Evolutionary conservation across 805 yeast species (phyloP), one percentile per base, ranked within the genome.

Genomic region (Teunomyces atbi): DNA sequence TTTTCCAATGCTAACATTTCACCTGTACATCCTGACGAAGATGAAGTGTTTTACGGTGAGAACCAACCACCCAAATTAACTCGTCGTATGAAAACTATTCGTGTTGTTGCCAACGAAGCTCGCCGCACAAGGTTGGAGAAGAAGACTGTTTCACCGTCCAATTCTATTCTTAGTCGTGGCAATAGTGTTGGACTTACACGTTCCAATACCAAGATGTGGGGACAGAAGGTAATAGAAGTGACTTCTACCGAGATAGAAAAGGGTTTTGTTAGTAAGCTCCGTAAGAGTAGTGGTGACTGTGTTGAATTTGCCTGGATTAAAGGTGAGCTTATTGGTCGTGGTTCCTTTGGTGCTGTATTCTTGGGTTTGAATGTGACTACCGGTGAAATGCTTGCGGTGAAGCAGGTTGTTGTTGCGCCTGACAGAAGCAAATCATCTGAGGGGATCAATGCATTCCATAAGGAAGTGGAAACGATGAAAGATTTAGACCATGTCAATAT

Each of bases 371-470:
- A 94, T 64, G 91, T 90, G 13, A 94, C 98, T 1, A 89, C 96
- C 0, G 98, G 98, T 45, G 99, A 94, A 59, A 90, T 94, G 96
- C 86, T 94, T 71, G 99, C 99, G 0, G 99, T 94, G 2, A 94
- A 94, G 61, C 99, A 94, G 65, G 97, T 92, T 2, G 83, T 78
- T 35, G 84, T 85, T 10, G 83, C 88, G 0, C 50, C 57, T 8
- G 56, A 56, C 12, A 51, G 49, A 16, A 27, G 29, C 18, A 41
- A 42, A 13, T 41, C 21, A n/a, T n/a, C 36, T 18, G 46, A 42
- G 33, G 87, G 85, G 1, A 77, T 89, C 38, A 94, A 85, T 44
- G 96, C 97, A 0, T 71, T 94, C 41, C 83, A 83, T 55, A 84
- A 91, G 1, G 99, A 94, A 64, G 96, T 95, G 23, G 90, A 90